These are phyloP conservation scores for Teunomyces pallodes DNA, from an alignment of 805 yeast genomes.

Conservation along the genomic window DNA sequence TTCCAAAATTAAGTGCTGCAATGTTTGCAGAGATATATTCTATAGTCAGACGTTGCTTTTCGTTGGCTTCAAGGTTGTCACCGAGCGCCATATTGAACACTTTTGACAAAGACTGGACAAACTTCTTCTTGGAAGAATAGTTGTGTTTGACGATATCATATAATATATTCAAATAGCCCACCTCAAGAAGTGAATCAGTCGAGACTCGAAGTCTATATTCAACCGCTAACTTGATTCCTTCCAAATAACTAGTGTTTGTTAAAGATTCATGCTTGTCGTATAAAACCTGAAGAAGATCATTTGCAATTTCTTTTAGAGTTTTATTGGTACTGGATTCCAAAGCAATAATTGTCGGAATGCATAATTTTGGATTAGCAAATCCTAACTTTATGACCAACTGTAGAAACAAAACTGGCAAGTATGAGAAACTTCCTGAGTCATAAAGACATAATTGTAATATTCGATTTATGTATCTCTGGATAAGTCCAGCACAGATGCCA, in stretches of 20 bases:
- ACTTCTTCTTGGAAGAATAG: slow-evolving; percentile 42
- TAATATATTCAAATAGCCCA: slow-evolving; percentile 36
- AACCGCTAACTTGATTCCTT: slow-evolving; percentile 59
- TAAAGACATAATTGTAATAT: slow-evolving; percentile 50
- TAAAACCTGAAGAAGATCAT: slow-evolving; percentile 51
- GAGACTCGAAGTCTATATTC: slow-evolving; percentile 35
- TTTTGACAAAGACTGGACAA: slow-evolving; percentile 24
- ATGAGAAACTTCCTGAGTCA: slow-evolving; percentile 46
- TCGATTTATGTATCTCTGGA: slow-evolving; percentile 55
- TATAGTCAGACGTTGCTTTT: slow-evolving; percentile 18
- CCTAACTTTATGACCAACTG: slow-evolving; percentile 61
- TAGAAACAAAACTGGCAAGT: slow-evolving; percentile 52
- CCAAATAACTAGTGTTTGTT: slow-evolving; percentile 61
- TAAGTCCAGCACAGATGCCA: slow-evolving; percentile 71
- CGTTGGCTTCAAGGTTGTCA: slow-evolving; percentile 7
- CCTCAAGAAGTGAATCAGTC: slow-evolving; percentile 22
- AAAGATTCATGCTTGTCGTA: slow-evolving; percentile 69
- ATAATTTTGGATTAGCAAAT: slow-evolving; percentile 68
- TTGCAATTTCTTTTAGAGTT: slow-evolving; percentile 47
- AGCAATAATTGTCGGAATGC: slow-evolving; percentile 70
- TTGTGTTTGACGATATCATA: slow-evolving; percentile 27
- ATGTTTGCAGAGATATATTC: slow-evolving; percentile 37
- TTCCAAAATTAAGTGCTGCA: slow-evolving; percentile 33
- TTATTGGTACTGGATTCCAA: slow-evolving; percentile 53
- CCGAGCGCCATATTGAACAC: slow-evolving; percentile 12